A percentile compares a stretch with the other conserved stretches of the same genome.
Evolutionary conservation across 768 basidiomycete genomes (phyloP).

Genomic region (Lepiota brunneoincarnata): DNA sequence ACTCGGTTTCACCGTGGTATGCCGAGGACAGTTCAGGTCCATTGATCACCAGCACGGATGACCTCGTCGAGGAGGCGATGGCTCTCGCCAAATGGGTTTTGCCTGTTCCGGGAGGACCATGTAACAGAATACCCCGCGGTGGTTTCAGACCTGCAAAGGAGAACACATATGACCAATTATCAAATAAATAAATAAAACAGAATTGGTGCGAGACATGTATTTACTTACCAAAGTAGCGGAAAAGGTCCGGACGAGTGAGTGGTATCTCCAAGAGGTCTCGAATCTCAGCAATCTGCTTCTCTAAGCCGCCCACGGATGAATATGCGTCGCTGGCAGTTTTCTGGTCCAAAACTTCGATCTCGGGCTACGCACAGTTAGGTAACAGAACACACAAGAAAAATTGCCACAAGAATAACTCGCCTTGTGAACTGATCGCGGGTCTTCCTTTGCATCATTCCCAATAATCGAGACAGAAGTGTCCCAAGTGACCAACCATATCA

Average conservation of each 20-base stretch:
- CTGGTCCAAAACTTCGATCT: constrained; percentile 46
- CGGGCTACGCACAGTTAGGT: constrained; percentile 28
- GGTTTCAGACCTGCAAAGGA: constrained; percentile 72
- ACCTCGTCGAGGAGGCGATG: constrained; percentile 83
- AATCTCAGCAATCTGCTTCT: constrained; percentile 84
- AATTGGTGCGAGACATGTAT: background rate
- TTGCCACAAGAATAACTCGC: constrained; percentile 21
- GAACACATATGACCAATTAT: constrained; percentile 6
- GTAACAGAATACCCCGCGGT: constrained; percentile 90
- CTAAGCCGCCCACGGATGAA: constrained; percentile 81
- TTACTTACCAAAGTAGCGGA: constrained; percentile 29
- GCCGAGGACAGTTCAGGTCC: constrained; percentile 94
- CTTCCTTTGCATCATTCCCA: constrained; percentile 23
- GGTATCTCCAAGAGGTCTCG: constrained; percentile 33
- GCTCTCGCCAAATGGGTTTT: constrained; percentile 96
- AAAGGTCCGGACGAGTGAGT: constrained; percentile 29
- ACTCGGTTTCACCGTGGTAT: constrained; percentile 97
- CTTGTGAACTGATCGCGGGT: constrained; percentile 30
- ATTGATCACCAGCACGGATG: constrained; percentile 90
- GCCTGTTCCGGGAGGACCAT: constrained; percentile 96
- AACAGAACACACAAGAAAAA: constrained; percentile 7
- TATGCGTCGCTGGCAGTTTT: constrained; percentile 58
- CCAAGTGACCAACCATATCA: constrained; percentile 68
- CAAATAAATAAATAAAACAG: background rate
- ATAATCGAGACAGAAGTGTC: constrained; percentile 54